These are phyloP conservation scores for Yamadazyma akitaensis DNA, from an alignment of 805 yeast species.

Conservation along the genomic window DNA sequence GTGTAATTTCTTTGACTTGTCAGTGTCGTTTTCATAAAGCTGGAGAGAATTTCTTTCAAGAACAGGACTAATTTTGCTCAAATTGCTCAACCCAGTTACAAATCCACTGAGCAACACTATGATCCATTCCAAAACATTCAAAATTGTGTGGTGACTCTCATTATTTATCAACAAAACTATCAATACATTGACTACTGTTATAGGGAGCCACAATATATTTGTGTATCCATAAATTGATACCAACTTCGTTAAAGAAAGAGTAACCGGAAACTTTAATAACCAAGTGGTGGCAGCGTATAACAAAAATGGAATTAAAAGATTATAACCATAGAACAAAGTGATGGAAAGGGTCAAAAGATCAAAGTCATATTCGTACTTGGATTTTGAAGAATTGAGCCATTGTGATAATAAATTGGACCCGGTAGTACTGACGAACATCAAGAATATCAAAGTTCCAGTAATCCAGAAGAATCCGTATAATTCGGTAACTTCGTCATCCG, in stretches of 20 bases:
- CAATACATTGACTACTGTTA: constrained; percentile 58
- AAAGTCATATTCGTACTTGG: constrained; percentile 55
- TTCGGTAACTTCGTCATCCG: constrained; percentile 49
- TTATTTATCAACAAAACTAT: constrained; percentile 49
- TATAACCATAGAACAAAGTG: constrained; percentile 72
- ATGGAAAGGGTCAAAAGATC: constrained; percentile 65
- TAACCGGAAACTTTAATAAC: constrained; percentile 48
- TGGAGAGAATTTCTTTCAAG: constrained; percentile 33
- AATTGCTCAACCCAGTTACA: constrained; percentile 56
- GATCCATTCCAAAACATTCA: constrained; percentile 60
- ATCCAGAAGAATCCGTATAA: constrained; percentile 91
- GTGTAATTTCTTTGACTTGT: constrained; percentile 33
- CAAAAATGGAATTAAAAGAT: constrained; percentile 57
- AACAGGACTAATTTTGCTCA: constrained; percentile 43
- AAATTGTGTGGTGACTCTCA: constrained; percentile 29
- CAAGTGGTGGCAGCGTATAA: constrained; percentile 53
- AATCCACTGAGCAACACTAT: constrained; percentile 58
- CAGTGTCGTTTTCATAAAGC: constrained; percentile 23
- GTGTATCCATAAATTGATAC: constrained; percentile 84
- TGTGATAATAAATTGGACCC: constrained; percentile 63
- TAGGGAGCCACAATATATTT: constrained; percentile 81
- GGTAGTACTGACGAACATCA: constrained; percentile 73
- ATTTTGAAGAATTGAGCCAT: constrained; percentile 40
- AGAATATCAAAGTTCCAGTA: constrained; percentile 72
- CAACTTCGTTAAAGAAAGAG: constrained; percentile 53